Evolutionary conservation across 768 basidiomycete species (phyloP).

Genomic region (Wakefieldia striispora): DNA sequence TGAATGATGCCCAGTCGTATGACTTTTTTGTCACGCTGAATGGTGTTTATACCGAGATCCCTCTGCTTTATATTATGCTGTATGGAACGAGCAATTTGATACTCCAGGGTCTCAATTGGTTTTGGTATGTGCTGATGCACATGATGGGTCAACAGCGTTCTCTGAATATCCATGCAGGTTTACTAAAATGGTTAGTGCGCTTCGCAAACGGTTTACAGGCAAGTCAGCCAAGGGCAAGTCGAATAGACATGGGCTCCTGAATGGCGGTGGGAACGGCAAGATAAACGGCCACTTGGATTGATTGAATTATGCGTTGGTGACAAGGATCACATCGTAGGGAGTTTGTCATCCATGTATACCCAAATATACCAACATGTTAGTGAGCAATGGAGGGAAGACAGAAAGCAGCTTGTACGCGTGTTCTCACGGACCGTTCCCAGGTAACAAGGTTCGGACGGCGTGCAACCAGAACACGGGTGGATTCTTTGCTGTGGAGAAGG

Average conservation of each 20-base stretch:
- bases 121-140: conserved; percentile 56
- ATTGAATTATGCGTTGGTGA: not conserved
- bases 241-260: conserved; percentile 10
- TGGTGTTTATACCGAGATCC: conserved; percentile 52
- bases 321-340: not conserved
- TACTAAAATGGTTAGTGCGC: conserved; percentile 65
- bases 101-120: conserved; percentile 72
- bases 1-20: conserved; percentile 48
- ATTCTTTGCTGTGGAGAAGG: conserved; percentile 46
- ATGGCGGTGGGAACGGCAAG: conserved; percentile 20
- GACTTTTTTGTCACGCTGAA: conserved; percentile 63
- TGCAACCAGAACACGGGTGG: conserved; percentile 60
- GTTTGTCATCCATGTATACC: conserved; percentile 11
- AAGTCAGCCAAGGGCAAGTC: conserved; percentile 17
- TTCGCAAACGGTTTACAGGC: conserved; percentile 57
- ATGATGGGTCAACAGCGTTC: not conserved
- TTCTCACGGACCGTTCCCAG: conserved; percentile 73
- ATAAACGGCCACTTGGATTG: conserved; percentile 8
- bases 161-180: conserved; percentile 43
- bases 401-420: conserved; percentile 56
- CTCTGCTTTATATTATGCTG: conserved; percentile 46
- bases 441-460: conserved; percentile 74
- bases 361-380: conserved; percentile 16
- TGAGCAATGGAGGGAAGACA: not conserved
- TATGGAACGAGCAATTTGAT: conserved; percentile 60